phyloP scores from a whole-genome alignment of 345 rosid species.

The Melaleuca quinquenervia region DNA sequence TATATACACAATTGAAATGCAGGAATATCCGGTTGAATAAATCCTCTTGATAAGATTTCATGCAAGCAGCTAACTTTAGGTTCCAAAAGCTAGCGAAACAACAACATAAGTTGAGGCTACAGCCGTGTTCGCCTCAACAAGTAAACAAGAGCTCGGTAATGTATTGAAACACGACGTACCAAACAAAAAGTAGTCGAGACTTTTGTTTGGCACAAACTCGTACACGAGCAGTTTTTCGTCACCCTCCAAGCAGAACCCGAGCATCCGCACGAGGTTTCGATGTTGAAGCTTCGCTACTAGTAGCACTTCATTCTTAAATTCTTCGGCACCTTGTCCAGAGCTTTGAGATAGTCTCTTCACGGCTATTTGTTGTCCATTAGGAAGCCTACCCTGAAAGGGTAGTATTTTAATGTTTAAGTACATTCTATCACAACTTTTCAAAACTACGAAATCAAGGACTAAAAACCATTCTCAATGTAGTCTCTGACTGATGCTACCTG shows the following conservation, averaged over 20 bases:
- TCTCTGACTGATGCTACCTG: neutral
- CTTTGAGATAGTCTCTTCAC: conserved; percentile 43
- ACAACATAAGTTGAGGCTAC: neutral
- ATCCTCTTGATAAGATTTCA: neutral
- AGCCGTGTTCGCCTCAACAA: neutral
- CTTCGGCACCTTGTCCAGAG: conserved; percentile 47
- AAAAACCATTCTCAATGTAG: conserved; percentile 14
- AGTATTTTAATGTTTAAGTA: neutral
- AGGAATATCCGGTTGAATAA: neutral
- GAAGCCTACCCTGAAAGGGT: neutral
- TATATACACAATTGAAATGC: neutral
- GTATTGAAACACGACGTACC: neutral
- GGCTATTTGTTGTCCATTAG: conserved; percentile 18
- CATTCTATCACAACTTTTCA: neutral
- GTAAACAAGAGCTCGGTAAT: neutral
- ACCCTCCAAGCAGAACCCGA: conserved; percentile 47
- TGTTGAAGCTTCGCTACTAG: conserved; percentile 54
- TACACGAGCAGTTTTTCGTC: conserved; percentile 48
- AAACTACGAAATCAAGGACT: neutral
- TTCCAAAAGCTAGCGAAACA: neutral
- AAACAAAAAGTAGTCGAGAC: neutral
- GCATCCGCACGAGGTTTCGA: conserved; percentile 42
- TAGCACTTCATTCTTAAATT: conserved; percentile 46
- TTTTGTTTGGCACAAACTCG: conserved; percentile 10
- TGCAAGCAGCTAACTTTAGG: neutral